phyloP scores from a whole-genome alignment of 148 eudicot genomes.

The Chenopodium berlandieri region DNA sequence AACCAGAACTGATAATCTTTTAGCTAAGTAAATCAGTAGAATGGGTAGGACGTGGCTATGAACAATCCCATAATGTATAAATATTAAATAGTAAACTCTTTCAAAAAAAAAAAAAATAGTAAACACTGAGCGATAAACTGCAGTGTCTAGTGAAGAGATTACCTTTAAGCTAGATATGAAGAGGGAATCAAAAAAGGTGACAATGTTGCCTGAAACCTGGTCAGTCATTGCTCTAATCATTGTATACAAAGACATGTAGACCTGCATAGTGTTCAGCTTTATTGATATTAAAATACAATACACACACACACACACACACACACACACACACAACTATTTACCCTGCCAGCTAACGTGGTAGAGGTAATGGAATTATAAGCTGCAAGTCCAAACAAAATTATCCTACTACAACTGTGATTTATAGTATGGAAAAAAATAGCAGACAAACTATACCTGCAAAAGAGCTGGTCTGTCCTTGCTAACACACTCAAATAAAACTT shows the following conservation, averaged over 20 bases:
- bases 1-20: no score
- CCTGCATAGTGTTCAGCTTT: constrained; percentile 46
- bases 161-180: constrained; percentile 77
- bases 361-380: not conserved
- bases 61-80: not conserved
- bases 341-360: not conserved
- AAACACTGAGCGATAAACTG: constrained; percentile 1
- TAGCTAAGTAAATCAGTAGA: no score
- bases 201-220: constrained; percentile 43
- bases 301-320: not conserved
- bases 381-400: not conserved
- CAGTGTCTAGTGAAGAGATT: constrained; percentile 10
- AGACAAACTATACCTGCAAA: constrained; percentile 56
- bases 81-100: not conserved
- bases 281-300: not conserved
- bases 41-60: no score
- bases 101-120: not conserved
- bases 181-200: constrained; percentile 51
- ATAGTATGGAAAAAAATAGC: not conserved
- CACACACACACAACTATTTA: not conserved
- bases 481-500: constrained; percentile 93
- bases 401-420: constrained; percentile 1
- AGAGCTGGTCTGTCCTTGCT: constrained; percentile 97
- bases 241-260: constrained; percentile 78
- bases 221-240: constrained; percentile 63